Evolutionary conservation across 352 stramenopile genomes (phyloP), one percentile per base, ranked within the genome.

Genomic region (Phytopythium vexans): DNA sequence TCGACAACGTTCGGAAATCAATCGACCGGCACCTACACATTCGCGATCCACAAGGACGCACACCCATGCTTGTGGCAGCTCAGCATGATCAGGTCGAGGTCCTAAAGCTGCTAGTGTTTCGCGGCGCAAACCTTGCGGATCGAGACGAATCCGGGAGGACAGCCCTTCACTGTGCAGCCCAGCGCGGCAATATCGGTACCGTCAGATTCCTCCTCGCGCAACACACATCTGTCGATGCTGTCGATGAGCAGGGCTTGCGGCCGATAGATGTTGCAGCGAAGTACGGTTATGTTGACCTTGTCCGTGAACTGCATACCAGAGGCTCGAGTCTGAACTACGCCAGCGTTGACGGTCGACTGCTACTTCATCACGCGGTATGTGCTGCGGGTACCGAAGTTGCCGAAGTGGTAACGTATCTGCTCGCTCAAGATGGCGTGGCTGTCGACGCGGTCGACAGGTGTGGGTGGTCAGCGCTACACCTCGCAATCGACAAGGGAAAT

Each of bases 261-360:
- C 47, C 47, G 0, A 16, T 53, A 2, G 35, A 15, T 5, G 47
- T 53, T 1, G 47, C 47, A 4, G 47, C 47, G 21, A 44, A 37
- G 47, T 43, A 44, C 14, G 36, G 47, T 27, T 21, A 53, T 21
- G 47, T 74, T 4, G 64, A 69, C 31, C 75, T 74, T 34, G 57
- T 92, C 8, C 49, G 61, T 4, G 79, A 74, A 47, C 56, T 94
- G 21, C 77, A 88, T 51, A 31, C 61, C 1, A 56, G 60, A 8
- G 54, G 49, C 8, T 52, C 64, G 33, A 55, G 16, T 12, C 12
- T 16, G 9, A 9, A 10, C 21, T 15, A 44, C 15, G 47, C 35
- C 2, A 12, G 47, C 15, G 0, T 37, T 3, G 47, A 53, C 15
- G 43, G 43, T 8, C 47, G 47, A 6, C 21, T 36, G 7, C 10